A percentile compares a stretch with the other conserved stretches of the same genome.
These are phyloP conservation scores for Schoenoplectus tabernaemontani DNA, from an alignment of 202 grass and related monocot species.

Conservation along the genomic window DNA sequence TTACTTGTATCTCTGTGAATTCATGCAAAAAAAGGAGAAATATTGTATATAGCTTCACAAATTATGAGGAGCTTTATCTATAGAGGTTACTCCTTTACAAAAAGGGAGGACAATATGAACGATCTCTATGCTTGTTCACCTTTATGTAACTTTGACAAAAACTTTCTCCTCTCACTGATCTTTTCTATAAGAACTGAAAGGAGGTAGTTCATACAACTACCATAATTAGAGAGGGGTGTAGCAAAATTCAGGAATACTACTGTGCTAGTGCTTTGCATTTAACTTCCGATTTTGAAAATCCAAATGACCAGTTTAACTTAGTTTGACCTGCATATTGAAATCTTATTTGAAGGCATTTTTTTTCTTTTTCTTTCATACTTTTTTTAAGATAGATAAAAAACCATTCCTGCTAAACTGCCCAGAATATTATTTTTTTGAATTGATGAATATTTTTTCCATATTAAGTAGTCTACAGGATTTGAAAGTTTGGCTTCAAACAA, in stretches of 20 bases:
- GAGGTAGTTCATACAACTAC: background rate
- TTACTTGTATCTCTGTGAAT: background rate
- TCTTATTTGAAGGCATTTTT: background rate
- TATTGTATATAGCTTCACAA: background rate
- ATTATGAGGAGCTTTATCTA: background rate
- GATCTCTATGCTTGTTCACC: background rate
- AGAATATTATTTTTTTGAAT: background rate
- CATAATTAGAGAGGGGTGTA: background rate
- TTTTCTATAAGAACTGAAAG: background rate
- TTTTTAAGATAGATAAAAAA: background rate
- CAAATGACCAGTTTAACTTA: background rate
- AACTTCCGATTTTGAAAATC: background rate
- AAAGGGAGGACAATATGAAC: background rate
- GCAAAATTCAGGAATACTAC: background rate
- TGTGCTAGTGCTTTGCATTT: background rate
- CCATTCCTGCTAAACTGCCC: background rate
- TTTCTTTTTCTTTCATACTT: background rate
- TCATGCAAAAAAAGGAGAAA: background rate
- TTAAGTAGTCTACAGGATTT: background rate
- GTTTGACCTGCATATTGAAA: background rate
- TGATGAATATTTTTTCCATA: background rate
- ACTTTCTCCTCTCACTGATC: no score
- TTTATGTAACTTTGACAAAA: background rate
- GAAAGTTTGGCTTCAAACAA: background rate
- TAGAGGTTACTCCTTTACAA: background rate